Evolutionary conservation across 768 basidiomycete genomes (phyloP), one percentile per base, ranked within the genome.

Genomic region (Exsudoporus frostii): DNA sequence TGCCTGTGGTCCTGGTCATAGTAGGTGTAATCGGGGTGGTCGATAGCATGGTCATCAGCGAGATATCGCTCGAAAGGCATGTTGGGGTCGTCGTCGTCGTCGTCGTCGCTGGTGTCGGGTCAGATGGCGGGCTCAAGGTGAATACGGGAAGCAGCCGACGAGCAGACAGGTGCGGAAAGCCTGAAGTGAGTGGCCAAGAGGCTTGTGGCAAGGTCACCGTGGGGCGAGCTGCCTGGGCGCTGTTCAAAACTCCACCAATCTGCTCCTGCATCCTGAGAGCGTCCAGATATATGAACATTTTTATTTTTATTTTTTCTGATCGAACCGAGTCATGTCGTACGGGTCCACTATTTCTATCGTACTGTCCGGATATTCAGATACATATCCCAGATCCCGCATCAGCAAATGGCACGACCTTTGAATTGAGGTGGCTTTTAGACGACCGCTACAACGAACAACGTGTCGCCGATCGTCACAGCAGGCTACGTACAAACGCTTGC

Each of bases 31-130:
- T 63, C 45, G 37, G 27, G 25, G 45, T 19, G 10, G 47, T n/a
- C 17, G 51, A 40, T 15, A 2, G 40, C 2, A 19, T 50, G 50
- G 6, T 62, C 62, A 32, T 71, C 64, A 32, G 62, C 39, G 10
- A 78, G 67, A 60, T 78, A 78, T 51, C 61, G 69, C 54, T 72
- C 68, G 55, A 78, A 78, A 17, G 76, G 77, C 75, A 76, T 76
- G 49, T 50, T 51, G 50, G 54, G 11, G 59, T 46, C 25, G 55
- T 40, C 42, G 48, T 34, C 42, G 50, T 34, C 42, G 50, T 19
- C 27, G 45, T n/a, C 10, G 60, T 33, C 32, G 46, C 22, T 10
- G 50, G 14, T 20, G 45, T 50, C 30, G 39, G n/a, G 47, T 48
- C 17, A 45, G 52, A 46, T 41, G 37, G 9, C 24, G 17, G 24